These are phyloP conservation scores for Starmerella khaoyaiensis DNA, from an alignment of 805 yeast species.

Conservation along the genomic window DNA sequence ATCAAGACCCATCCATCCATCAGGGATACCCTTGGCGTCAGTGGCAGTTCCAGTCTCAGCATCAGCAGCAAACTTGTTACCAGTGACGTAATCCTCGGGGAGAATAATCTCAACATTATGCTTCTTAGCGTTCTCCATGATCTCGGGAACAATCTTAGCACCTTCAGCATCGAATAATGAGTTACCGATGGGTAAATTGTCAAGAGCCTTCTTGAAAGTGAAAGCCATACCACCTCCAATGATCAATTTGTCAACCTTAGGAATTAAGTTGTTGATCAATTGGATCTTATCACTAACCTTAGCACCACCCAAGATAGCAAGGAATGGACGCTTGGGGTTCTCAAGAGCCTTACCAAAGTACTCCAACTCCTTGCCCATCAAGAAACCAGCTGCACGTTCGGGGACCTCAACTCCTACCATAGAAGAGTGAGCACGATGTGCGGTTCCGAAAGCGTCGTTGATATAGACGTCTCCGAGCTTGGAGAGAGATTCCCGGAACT, in stretches of 20 bases:
- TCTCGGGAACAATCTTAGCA: constrained; percentile 83
- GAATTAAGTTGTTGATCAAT: constrained; percentile 82
- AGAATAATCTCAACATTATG: constrained; percentile 85
- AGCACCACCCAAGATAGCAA: constrained; percentile 98
- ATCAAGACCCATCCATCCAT: constrained; percentile 90
- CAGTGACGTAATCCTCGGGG: constrained; percentile 93
- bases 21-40: constrained; percentile 86
- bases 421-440: constrained; percentile 99
- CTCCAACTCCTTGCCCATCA: constrained; percentile 91
- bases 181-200: constrained; percentile 76
- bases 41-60: constrained; percentile 78
- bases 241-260: constrained; percentile 88
- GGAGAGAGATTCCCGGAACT: constrained; percentile 82
- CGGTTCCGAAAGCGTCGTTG: constrained; percentile 97
- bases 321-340: constrained; percentile 95
- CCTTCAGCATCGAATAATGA: constrained; percentile 90
- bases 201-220: constrained; percentile 91
- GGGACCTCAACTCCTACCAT: constrained; percentile 96
- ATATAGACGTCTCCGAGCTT: constrained; percentile 92
- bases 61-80: constrained; percentile 84
- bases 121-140: constrained; percentile 91
- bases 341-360: constrained; percentile 98
- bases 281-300: constrained; percentile 98
- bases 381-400: constrained; percentile 97
- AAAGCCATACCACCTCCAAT: constrained; percentile 99